Evolutionary conservation across 164 flowering plant species (phyloP), one percentile per base, ranked within the genome.

Genomic region (Macadamia integrifolia): DNA sequence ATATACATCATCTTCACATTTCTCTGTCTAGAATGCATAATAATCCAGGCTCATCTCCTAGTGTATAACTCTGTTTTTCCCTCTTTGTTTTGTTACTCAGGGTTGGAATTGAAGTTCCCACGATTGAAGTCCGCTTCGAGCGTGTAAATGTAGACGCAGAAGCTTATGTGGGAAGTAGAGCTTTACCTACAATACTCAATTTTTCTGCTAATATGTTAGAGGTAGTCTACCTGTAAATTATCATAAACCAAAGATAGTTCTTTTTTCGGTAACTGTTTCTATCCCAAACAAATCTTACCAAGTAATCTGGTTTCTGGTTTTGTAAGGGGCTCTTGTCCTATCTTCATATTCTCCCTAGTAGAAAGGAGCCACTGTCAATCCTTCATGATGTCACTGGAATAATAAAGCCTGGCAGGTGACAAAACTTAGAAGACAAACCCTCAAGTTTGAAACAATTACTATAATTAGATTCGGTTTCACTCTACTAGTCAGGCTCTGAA

Each of bases 311-410:
- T 11, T 46, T 29, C 28, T 14, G 2, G 40, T 50, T 50, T 61
- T 7, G 35, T 23, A n/a, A 87, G 88, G 82, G 84, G 7, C 52
- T 82, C 31, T 76, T 86, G 74, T 80, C 64, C 62, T 28, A 0
- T 60, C 69, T 87, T 13, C 82, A 70, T 64, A 10, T 89, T 17
- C 75, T 86, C 61, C 79, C 85, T 0, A 86, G 69, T 61, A 73
- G 75, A 58, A 87, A 84, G 80, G 80, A 73, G 56, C 76, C 71
- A 0, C 11, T 84, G 13, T 71, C 80, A 2, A 86, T 91, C 64
- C 94, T 91, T 60, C 77, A 76, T 8, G 87, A 87, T 78, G 85
- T 86, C 28, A 88, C 87, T 65, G 96, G 93, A 52, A 75, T 82
- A 50, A 71, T 90, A 75, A 90, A 85, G 77, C 93, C 96, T 46